Conservation (phyloP, 1,284 basidiomycete genomes). For the Schizophyllum commune region DNA sequence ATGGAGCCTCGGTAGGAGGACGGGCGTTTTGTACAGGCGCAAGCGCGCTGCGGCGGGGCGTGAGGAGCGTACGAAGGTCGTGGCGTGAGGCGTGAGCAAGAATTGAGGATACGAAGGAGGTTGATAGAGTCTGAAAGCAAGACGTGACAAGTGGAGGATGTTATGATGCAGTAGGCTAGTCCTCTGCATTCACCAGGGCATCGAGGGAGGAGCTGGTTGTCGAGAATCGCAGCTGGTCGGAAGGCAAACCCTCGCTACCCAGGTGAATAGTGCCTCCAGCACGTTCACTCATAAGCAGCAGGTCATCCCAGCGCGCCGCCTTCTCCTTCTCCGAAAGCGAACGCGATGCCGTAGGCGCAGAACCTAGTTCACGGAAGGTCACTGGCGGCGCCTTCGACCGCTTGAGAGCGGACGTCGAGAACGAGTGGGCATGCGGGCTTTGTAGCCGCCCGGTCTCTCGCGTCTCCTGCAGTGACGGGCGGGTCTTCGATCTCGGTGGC, state of each 20-base stretch:
- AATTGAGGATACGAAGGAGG: too few relatives aligned
- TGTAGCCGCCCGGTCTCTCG: constrained; percentile 2
- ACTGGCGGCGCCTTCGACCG: constrained; percentile 21
- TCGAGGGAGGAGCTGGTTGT: background rate
- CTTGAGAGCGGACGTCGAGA: constrained; percentile 12
- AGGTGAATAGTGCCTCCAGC: constrained; percentile 67
- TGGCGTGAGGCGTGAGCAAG: too few relatives aligned
- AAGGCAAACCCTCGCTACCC: constrained; percentile 13
- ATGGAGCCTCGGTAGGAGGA: too few relatives aligned
- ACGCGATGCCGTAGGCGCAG: constrained; percentile 7
- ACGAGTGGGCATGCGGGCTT: background rate
- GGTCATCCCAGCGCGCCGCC: constrained; percentile 58
- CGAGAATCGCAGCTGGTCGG: background rate
- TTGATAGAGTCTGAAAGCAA: too few relatives aligned
- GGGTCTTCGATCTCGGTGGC: background rate
- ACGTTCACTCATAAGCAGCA: constrained; percentile 51
- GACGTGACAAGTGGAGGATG: too few relatives aligned
- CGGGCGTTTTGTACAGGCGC: too few relatives aligned
- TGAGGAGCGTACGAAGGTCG: too few relatives aligned
- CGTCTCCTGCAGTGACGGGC: constrained; percentile 2
- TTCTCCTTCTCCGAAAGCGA: constrained; percentile 59
- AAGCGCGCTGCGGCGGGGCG: too few relatives aligned
- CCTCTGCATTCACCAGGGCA: background rate
- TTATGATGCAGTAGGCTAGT: background rate
- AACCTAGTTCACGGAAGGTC: constrained; percentile 42